phyloP scores from a whole-genome alignment of 306 rosid genomes.

The Quercus alba region DNA sequence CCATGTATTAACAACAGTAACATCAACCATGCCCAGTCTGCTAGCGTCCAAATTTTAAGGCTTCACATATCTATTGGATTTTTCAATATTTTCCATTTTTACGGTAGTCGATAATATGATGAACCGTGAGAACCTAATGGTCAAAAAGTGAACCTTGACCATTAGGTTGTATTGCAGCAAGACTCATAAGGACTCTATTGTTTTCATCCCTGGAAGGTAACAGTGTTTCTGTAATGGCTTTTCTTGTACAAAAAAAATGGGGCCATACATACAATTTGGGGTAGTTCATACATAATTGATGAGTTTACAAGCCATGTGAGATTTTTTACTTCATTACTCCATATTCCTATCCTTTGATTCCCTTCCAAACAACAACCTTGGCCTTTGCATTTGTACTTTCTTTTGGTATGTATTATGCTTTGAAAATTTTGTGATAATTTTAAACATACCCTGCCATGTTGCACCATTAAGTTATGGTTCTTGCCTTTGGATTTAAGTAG shows the following conservation, averaged over 20 bases:
- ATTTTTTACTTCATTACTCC: too few relatives aligned
- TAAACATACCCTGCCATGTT: neutral
- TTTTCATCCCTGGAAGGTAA: neutral
- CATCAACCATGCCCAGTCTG: too few relatives aligned
- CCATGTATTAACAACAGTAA: too few relatives aligned
- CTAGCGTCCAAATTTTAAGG: too few relatives aligned
- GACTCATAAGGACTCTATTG: neutral
- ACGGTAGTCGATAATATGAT: neutral
- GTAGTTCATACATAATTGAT: too few relatives aligned
- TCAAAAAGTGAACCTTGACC: neutral
- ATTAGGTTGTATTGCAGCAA: neutral
- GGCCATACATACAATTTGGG: too few relatives aligned
- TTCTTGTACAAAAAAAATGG: neutral
- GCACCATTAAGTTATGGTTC: neutral
- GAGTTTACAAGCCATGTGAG: too few relatives aligned
- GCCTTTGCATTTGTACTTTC: neutral
- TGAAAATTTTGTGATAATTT: neutral
- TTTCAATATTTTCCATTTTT: neutral
- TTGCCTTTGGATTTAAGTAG: neutral
- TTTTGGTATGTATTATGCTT: neutral
- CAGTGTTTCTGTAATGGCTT: neutral
- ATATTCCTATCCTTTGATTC: neutral
- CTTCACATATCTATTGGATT: too few relatives aligned
- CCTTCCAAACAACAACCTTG: neutral
- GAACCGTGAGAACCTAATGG: neutral